Evolutionary conservation across 1,284 basidiomycete species (phyloP).

Genomic region (Cerrena zonata): DNA sequence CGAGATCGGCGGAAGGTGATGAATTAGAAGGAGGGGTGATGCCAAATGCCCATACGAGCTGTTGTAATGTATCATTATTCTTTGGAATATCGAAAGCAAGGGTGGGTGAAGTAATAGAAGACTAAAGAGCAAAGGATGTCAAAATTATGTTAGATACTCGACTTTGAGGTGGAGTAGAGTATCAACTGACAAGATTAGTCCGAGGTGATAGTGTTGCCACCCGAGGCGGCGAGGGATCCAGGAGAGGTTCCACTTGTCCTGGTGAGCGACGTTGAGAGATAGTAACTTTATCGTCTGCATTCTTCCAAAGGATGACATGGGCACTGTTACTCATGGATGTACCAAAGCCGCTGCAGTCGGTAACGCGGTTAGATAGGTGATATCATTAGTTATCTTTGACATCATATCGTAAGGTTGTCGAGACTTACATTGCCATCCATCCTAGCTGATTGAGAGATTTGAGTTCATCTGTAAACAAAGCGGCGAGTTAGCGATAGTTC

Average conservation of each 20-base stretch:
- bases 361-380: slow-evolving; percentile 8
- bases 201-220: slow-evolving; percentile 13
- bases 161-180: not conserved
- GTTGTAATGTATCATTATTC: slow-evolving; percentile 29
- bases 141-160: not conserved
- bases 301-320: slow-evolving; percentile 43
- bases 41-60: slow-evolving; percentile 54
- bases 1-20: slow-evolving; percentile 30
- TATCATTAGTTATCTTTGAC: not conserved
- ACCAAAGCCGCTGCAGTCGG: slow-evolving; percentile 46
- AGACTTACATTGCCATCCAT: slow-evolving; percentile 50
- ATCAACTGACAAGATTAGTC: slow-evolving; percentile 17
- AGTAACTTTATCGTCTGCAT: slow-evolving; percentile 36
- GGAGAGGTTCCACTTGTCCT: slow-evolving; percentile 21
- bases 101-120: slow-evolving; percentile 13
- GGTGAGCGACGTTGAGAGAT: slow-evolving; percentile 39
- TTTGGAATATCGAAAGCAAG: slow-evolving; percentile 21
- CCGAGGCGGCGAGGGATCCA: slow-evolving; percentile 17
- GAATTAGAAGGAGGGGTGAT: slow-evolving; percentile 37
- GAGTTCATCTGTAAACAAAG: slow-evolving; percentile 36
- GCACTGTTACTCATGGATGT: slow-evolving; percentile 36
- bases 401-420: not conserved
- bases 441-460: slow-evolving; percentile 40
- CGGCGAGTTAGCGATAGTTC: not conserved
- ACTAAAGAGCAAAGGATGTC: slow-evolving; percentile 10